These are phyloP conservation scores for Butyriboletus loyo DNA, from an alignment of 768 basidiomycete species.

Conservation along the genomic window DNA sequence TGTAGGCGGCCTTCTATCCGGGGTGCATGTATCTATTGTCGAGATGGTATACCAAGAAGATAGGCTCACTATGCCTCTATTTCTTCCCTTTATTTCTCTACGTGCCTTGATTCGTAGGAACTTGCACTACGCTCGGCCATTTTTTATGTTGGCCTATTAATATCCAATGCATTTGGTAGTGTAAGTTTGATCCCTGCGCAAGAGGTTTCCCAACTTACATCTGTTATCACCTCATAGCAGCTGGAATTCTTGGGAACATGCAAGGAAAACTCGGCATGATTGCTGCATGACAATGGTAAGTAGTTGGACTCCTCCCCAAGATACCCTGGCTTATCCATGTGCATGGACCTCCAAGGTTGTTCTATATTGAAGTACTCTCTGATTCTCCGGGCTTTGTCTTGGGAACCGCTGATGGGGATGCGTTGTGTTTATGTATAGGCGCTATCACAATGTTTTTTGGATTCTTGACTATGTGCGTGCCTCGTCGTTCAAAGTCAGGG, in stretches of 20 bases:
- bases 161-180: constrained; percentile 66
- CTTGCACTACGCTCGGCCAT: constrained; percentile 63
- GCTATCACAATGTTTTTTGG: constrained; percentile 61
- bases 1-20: constrained; percentile 61
- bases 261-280: constrained; percentile 65
- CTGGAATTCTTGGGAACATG: constrained; percentile 70
- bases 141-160: constrained; percentile 55
- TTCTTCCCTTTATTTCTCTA: neutral
- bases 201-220: neutral
- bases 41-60: constrained; percentile 52
- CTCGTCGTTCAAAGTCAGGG: neutral
- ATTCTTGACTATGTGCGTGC: constrained; percentile 45
- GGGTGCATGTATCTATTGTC: constrained; percentile 48
- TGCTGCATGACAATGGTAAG: constrained; percentile 67
- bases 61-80: neutral
- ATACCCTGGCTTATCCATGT: neutral
- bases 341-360: constrained; percentile 44
- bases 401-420: neutral
- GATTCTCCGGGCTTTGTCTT: neutral
- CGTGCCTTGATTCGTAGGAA: constrained; percentile 38
- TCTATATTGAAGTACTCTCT: constrained; percentile 57
- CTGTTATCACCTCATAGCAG: constrained; percentile 55
- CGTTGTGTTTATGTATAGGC: constrained; percentile 34
- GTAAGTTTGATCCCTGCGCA: constrained; percentile 34
- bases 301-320: neutral